Percentiles rank a stretch among this genome's conserved stretches.
Evolutionary conservation across 345 rosid species (phyloP).

Genomic region (Linum usitatissimum): DNA sequence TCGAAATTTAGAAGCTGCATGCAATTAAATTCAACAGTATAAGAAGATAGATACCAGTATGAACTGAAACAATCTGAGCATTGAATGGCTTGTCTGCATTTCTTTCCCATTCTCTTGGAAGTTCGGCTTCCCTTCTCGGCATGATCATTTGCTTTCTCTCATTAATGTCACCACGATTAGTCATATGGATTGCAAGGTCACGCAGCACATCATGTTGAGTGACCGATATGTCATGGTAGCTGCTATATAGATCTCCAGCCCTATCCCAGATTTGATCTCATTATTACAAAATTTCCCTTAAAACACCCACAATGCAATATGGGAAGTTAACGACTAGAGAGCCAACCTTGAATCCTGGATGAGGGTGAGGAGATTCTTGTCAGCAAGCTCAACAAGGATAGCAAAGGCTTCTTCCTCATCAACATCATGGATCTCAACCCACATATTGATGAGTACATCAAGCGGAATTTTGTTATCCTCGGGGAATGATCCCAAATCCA

Average conservation of each 20-base stretch:
- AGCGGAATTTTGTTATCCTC: slow-evolving; percentile 91
- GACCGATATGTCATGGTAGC: slow-evolving; percentile 59
- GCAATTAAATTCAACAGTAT: not conserved
- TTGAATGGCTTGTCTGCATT: slow-evolving; percentile 41
- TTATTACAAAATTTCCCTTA: not conserved
- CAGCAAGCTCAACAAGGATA: slow-evolving; percentile 52
- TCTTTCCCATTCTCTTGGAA: slow-evolving; percentile 85
- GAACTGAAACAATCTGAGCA: slow-evolving; percentile 75
- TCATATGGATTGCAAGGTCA: slow-evolving; percentile 67
- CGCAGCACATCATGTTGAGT: slow-evolving; percentile 87
- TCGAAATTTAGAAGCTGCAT: not conserved
- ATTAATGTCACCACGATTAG: slow-evolving; percentile 33
- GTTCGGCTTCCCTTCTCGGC: slow-evolving; percentile 49
- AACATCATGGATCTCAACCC: slow-evolving; percentile 64
- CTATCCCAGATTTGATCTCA: slow-evolving; percentile 30
- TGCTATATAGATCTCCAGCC: slow-evolving; percentile 53
- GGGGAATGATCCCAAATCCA: slow-evolving; percentile 91
- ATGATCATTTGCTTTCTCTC: slow-evolving; percentile 46
- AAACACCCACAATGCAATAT: not conserved
- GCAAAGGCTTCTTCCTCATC: slow-evolving; percentile 56
- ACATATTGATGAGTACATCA: slow-evolving; percentile 73
- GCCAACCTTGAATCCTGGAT: slow-evolving; percentile 63
- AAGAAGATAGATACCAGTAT: slow-evolving; percentile 40
- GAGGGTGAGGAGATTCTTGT: slow-evolving; percentile 69
- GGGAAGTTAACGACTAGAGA: not conserved